Conservation (phyloP, 352 stramenopile species). For the Globisporangium iwayamae region DNA sequence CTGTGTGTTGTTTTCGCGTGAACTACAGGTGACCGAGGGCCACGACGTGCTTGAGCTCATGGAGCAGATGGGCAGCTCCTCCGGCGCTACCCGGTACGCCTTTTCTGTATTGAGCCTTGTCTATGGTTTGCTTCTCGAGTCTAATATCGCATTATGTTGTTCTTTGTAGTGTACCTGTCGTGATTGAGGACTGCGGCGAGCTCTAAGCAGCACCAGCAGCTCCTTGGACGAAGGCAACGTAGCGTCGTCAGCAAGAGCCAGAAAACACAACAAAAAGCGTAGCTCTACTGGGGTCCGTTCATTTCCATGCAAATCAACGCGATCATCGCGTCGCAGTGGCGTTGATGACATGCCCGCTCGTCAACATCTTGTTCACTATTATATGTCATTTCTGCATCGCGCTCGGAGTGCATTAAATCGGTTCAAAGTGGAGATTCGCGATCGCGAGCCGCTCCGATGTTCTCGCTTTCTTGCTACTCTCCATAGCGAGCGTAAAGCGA, state of each 20-base stretch:
- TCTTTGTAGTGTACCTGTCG: slow-evolving; percentile 48
- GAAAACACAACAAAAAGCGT: neutral
- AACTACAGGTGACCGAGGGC: slow-evolving; percentile 78
- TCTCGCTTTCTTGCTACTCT: neutral
- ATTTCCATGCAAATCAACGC: neutral
- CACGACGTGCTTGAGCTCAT: slow-evolving; percentile 96
- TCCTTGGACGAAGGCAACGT: neutral
- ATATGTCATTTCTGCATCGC: neutral
- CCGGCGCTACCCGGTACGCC: slow-evolving; percentile 77
- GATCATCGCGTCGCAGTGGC: neutral
- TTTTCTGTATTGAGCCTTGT: neutral
- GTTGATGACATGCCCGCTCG: too few relatives aligned
- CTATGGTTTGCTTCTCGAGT: slow-evolving; percentile 8
- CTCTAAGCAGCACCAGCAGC: slow-evolving; percentile 33
- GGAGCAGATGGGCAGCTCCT: slow-evolving; percentile 91
- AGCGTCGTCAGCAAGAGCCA: neutral
- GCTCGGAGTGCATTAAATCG: neutral
- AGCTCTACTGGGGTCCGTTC: neutral
- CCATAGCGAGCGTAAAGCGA: slow-evolving; percentile 1
- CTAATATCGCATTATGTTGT: slow-evolving; percentile 21
- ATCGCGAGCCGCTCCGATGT: neutral
- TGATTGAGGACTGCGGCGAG: slow-evolving; percentile 97
- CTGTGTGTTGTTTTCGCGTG: neutral
- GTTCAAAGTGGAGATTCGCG: neutral
- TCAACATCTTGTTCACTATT: neutral